A percentile compares a stretch with the other conserved stretches of the same genome.
These are phyloP conservation scores for Chaetomium globosum DNA, from an alignment of 2,329 filamentous ascomycete species.

Conservation along the genomic window DNA sequence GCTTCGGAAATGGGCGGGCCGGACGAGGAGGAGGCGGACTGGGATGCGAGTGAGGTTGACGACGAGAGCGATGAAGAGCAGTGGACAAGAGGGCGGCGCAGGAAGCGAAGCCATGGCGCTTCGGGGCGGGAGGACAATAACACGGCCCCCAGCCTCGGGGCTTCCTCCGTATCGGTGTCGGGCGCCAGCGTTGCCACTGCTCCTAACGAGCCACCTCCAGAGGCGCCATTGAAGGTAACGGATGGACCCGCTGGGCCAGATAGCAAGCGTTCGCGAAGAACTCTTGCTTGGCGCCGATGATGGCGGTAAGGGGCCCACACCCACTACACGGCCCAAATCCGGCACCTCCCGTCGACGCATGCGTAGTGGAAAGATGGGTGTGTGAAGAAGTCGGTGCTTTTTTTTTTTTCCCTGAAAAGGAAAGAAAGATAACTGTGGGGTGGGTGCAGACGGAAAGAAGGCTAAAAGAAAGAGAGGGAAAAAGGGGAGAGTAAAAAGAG, in stretches of 20 bases:
- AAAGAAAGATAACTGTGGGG: too few relatives aligned
- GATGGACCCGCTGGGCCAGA: background rate
- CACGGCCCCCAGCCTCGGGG: background rate
- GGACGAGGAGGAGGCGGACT: slow-evolving; percentile 1
- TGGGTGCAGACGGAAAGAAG: too few relatives aligned
- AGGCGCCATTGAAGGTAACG: background rate
- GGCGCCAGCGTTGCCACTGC: background rate
- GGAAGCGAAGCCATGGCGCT: slow-evolving; percentile 1
- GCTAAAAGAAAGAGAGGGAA: too few relatives aligned
- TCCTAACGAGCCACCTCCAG: slow-evolving; percentile 1
- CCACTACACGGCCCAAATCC: background rate
- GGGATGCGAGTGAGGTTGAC: background rate
- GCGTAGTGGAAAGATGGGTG: too few relatives aligned
- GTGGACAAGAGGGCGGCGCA: slow-evolving; percentile 7
- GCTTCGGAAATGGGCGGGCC: background rate
- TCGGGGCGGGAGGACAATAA: background rate
- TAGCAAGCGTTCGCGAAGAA: background rate
- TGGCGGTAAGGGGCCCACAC: too few relatives aligned
- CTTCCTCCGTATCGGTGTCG: slow-evolving; percentile 5
- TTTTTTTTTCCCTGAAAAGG: too few relatives aligned
- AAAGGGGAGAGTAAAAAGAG: too few relatives aligned
- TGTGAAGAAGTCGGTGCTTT: too few relatives aligned
- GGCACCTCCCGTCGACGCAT: background rate
- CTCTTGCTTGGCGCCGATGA: too few relatives aligned
- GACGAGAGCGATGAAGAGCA: slow-evolving; percentile 7